Base-by-base conservation (phyloP, 331 rosid species). In the Cydonia oblonga region DNA sequence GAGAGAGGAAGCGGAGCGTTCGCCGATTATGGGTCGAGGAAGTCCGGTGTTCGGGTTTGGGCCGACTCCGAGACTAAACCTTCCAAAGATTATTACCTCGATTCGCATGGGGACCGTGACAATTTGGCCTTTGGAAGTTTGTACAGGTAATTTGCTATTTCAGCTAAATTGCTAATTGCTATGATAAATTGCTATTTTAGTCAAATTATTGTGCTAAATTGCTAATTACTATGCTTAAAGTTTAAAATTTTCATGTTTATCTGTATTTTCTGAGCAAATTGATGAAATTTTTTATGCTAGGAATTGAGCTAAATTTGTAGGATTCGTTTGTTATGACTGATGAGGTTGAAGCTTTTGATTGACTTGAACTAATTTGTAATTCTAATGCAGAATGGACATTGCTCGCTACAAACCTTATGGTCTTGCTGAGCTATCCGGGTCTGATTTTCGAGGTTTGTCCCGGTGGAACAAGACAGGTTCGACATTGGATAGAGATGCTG, bases 61-160 rank as follows among this genome's bases (percentile, higher is more conserved):
- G 90, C 85, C 15, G 90, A 81, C 76, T 82, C 92, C 10, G 83
- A 72, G 60, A 38, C 81, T 46, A 85, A 79, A 49, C 78, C 83
- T 66, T 30, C 88, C n/a, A 90, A 89, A 70, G 93, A 86, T 44
- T 93, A 86, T 79, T 93, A 78, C 96, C 49, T 89, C 28, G 98
- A 93, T 80, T 85, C 96, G 51, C 87, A 67, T 0, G 96, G 96
- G 13, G 98, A 93, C 78, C 96, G 79, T n/a, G 96, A 93, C 75
- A 91, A 93, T 79, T 76, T 91, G 63, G 96, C 85, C 3, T 93
- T 90, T 23, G 98, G 97, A 4, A 77, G 84, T 22, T 90, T 86
- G 54, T 93, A 93, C 83, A 93, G 92, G 98, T 93, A 85, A 2
- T 15, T 40, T 12, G 59, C 19, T 4, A 11, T 68, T 40, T 40